Evolutionary conservation across 257 asterid species (phyloP), one percentile per base, ranked within the genome.

Genomic region (Rubia yunnanensis): DNA sequence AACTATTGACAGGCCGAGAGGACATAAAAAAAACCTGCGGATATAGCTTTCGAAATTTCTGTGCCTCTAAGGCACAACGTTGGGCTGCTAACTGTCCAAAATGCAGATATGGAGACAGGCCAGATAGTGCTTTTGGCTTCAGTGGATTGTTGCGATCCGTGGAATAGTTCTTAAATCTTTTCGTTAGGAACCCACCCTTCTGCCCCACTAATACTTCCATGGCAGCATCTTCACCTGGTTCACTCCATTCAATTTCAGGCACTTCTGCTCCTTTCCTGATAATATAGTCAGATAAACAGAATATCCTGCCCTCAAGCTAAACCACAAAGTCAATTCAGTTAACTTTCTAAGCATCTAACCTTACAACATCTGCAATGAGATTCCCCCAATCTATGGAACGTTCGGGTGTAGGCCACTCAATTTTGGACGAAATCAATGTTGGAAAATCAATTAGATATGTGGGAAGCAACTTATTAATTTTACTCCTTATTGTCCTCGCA

Each of bases 81-180:
- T 94, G 97, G 14, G 99, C 92, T 32, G 95, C 85, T 78, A 94
- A 83, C 81, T 89, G 95, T 49, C 99, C 99, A 74, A 94, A 94
- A 80, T 94, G 99, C 78, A 94, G 76, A 81, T 94, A 90, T 0
- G 99, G 99, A n/a, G 99, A 90, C 46, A 94, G 94, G 24, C 95
- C 84, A 68, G 99, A 94, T 28, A 94, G 83, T 31, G 88, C 92
- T 78, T 85, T 80, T 58, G 97, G 89, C 75, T 88, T 94, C 70
- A 86, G 55, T 17, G 99, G 97, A 82, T 87, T 85, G 72, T 94
- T 94, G 70, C 97, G 79, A 67, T 94, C 97, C 10, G 88, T 46
- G 75, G 82, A 64, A 74, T 90, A 94, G 65, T 68, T 85, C 79
- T 82, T 89, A 79, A 94, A 66, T 70, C 95, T 76, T 20, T 66